phyloP scores from a whole-genome alignment of 75 land plant genomes.

The Pinus taeda region DNA sequence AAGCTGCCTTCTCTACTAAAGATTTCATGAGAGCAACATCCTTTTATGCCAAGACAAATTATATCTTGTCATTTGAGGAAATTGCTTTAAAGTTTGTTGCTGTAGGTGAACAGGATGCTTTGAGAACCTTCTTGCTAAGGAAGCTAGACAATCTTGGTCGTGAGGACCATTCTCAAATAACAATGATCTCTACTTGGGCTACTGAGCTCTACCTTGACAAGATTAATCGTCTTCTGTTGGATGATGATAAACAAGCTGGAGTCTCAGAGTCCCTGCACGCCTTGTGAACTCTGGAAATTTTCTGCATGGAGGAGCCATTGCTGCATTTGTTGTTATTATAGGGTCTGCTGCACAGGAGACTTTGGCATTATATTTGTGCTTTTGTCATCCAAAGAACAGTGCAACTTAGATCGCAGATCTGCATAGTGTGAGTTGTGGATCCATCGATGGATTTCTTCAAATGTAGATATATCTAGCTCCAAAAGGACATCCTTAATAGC shows the following conservation, averaged over 20 bases:
- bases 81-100: too few relatives aligned
- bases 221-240: conserved; percentile 79
- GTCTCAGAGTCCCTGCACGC: too few relatives aligned
- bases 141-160: conserved; percentile 85
- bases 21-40: too few relatives aligned
- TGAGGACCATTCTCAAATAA: conserved; percentile 93
- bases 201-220: conserved; percentile 94
- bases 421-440: conserved; percentile 43
- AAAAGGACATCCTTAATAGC: conserved; percentile 70
- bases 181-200: conserved; percentile 97
- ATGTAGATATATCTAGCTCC: conserved; percentile 38
- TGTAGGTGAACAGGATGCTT: conserved; percentile 99
- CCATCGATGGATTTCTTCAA: conserved; percentile 57
- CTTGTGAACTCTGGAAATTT: too few relatives aligned
- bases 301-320: too few relatives aligned
- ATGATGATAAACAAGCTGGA: conserved; percentile 41
- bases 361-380: conserved; percentile 9
- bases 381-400: conserved; percentile 11
- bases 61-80: too few relatives aligned
- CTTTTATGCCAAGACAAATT: too few relatives aligned
- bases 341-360: too few relatives aligned
- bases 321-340: too few relatives aligned
- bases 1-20: too few relatives aligned
- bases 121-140: conserved; percentile 77
- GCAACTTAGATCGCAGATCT: conserved; percentile 38